A percentile compares a stretch with the other conserved stretches of the same genome.
Conservation (phyloP, 140 eudicot genomes). For the Oenanthe javanica region DNA sequence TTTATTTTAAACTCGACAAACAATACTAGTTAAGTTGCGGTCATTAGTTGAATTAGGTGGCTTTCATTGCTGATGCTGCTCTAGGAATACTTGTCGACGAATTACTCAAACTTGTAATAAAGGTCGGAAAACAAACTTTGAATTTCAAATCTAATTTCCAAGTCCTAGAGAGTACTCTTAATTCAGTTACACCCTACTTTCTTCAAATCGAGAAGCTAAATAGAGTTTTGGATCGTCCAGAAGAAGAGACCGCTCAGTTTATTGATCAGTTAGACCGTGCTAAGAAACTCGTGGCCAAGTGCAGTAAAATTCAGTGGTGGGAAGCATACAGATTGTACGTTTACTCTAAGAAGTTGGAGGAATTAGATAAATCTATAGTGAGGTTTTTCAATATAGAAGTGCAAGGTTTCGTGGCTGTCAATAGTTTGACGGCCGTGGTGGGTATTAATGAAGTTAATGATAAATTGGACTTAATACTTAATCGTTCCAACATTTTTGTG, state of each 20-base stretch:
- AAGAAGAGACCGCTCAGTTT: slow-evolving; percentile 6
- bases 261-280: slow-evolving; percentile 8
- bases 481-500: not conserved
- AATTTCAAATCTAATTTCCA: slow-evolving; percentile 2
- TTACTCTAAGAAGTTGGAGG: slow-evolving; percentile 10
- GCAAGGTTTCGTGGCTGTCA: slow-evolving; percentile 2
- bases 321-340: not conserved
- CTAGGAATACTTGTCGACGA: not conserved
- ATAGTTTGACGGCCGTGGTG: not conserved
- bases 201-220: slow-evolving; percentile 2
- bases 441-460: not conserved
- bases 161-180: not conserved
- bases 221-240: not conserved
- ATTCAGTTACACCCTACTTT: not conserved
- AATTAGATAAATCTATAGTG: not conserved
- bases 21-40: not conserved
- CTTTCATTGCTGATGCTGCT: slow-evolving; percentile 3
- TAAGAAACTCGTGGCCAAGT: slow-evolving; percentile 15
- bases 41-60: slow-evolving; percentile 1
- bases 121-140: not conserved
- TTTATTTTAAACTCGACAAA: too few species aligned
- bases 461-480: slow-evolving; percentile 1
- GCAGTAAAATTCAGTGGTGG: slow-evolving; percentile 13
- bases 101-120: not conserved
- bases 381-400: slow-evolving; percentile 10